Evolutionary conservation across 2,329 filamentous ascomycete species (phyloP).

Genomic region (Graphilbum ipis-grandicollis): DNA sequence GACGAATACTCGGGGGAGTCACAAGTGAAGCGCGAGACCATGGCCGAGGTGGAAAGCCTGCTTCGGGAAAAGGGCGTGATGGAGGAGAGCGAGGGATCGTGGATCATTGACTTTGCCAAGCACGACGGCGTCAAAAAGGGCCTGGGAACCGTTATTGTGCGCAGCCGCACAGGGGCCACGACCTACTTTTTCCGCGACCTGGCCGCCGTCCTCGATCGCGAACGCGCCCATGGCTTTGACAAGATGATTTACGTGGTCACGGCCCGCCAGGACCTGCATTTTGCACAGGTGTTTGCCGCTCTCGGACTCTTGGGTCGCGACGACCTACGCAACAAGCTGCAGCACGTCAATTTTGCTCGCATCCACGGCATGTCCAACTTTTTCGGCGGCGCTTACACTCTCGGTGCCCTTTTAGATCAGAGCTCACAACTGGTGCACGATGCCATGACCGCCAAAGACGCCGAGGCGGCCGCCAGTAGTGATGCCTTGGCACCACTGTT

Average conservation of each 20-base stretch:
- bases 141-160: conserved; percentile 47
- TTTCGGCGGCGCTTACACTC: conserved; percentile 1
- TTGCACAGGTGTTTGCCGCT: conserved; percentile 16
- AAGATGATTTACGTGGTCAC: conserved; percentile 23
- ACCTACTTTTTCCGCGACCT: conserved; percentile 56
- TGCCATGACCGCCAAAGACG: background rate
- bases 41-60: conserved; percentile 38
- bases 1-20: conserved; percentile 54
- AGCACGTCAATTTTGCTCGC: conserved; percentile 25
- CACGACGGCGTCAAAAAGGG: conserved; percentile 40
- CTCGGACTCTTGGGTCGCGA: conserved; percentile 18
- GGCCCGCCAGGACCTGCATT: conserved; percentile 18
- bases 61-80: conserved; percentile 43
- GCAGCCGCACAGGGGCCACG: conserved; percentile 45
- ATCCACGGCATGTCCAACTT: conserved; percentile 12
- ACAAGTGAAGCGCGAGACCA: conserved; percentile 29
- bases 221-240: conserved; percentile 26
- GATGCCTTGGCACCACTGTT: too few species aligned
- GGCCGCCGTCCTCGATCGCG: conserved; percentile 45
- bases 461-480: background rate
- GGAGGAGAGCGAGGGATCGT: conserved; percentile 47
- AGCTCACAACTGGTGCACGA: conserved; percentile 19
- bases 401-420: conserved; percentile 12
- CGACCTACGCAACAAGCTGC: conserved; percentile 16
- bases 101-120: conserved; percentile 53